Base-by-base conservation (phyloP, 2,329 filamentous ascomycete species). In the Metarhizium humberi region DNA sequence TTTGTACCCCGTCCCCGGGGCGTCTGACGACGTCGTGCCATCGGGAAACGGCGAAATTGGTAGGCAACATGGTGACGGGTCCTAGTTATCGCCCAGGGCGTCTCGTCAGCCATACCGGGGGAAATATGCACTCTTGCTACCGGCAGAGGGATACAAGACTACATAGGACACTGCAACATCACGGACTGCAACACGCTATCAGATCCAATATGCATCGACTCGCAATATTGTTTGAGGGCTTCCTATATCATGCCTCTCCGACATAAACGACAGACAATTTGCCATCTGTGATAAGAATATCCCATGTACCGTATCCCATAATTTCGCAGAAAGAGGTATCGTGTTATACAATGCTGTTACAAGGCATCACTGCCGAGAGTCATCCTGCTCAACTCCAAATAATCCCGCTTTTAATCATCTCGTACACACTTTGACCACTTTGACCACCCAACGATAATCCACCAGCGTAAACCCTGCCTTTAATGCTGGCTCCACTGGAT, bases 401-500 rank as follows among this genome's bases (percentile, higher is more conserved):
- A 32, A 38, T 42, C 20, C 38, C 42, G 38, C 42, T 20, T 46
- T 40, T 16, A 3, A 34, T 36, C 32, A 13, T 47, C 16, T 34
- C 30, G 16, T 40, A 14, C 29, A 32, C 30, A 29, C 16, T 29
- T 34, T 13, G 51, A 25, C 25, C 3, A 4, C 25, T 25, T 25
- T 25, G 3, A 25, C 43, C 36, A 4, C 6, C 40, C 48, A 40
- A 42, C 6, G 13, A 49, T 14, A 30, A 50, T 16, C 29, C 38
- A 32, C 13, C 45, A 46, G 13, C n/a, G 6, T 13, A 13, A 18
- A 13, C 13, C 13, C 7, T 42, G 4, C 18, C 6, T 57, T 81
- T 77, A 97, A 73, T 99, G 94, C 76, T 96, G 92, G 69, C 88
- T 95, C 94, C 94, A 99, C 74, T 99, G 87, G 66, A 99, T 99